Percentiles rank a stretch among this genome's conserved stretches.
Conservation (phyloP, 2,329 filamentous ascomycete genomes). For the Bipolaris sorokiniana region DNA sequence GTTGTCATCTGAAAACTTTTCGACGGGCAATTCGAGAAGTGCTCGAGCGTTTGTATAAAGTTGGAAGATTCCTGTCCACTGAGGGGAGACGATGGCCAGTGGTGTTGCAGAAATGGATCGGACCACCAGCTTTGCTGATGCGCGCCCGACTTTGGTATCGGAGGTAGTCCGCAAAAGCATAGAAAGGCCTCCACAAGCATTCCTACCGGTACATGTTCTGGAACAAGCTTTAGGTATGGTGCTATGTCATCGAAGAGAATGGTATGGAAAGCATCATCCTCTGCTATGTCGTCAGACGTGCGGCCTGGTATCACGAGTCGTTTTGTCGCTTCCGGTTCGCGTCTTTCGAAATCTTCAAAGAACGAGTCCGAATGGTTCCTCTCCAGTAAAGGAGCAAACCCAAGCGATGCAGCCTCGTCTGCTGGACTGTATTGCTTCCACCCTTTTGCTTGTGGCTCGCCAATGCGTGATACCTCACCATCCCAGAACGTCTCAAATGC, state of each 20-base stretch:
- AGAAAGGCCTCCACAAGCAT: conserved; percentile 71
- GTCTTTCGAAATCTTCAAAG: conserved; percentile 39
- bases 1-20: conserved; percentile 30
- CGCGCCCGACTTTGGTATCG: conserved; percentile 45
- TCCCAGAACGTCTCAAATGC: conserved; percentile 83
- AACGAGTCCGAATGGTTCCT: conserved; percentile 16
- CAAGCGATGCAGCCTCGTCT: conserved; percentile 20
- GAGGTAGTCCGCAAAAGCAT: conserved; percentile 57
- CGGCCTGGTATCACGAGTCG: conserved; percentile 69
- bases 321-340: conserved; percentile 61
- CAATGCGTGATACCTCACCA: conserved; percentile 77
- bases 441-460: conserved; percentile 72
- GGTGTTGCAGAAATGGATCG: conserved; percentile 62
- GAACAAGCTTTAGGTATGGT: conserved; percentile 61
- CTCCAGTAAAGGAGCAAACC: conserved; percentile 6
- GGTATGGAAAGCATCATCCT: conserved; percentile 83
- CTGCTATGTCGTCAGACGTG: conserved; percentile 73
- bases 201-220: conserved; percentile 47
- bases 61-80: conserved; percentile 15
- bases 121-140: conserved; percentile 49
- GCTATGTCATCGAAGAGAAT: conserved; percentile 80
- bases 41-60: conserved; percentile 11
- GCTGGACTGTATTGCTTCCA: conserved; percentile 64
- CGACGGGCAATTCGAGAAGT: conserved; percentile 21
- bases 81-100: conserved; percentile 13